Conservation (phyloP, 169 alveolate genomes). For the Eimeria falciformis region DNA sequence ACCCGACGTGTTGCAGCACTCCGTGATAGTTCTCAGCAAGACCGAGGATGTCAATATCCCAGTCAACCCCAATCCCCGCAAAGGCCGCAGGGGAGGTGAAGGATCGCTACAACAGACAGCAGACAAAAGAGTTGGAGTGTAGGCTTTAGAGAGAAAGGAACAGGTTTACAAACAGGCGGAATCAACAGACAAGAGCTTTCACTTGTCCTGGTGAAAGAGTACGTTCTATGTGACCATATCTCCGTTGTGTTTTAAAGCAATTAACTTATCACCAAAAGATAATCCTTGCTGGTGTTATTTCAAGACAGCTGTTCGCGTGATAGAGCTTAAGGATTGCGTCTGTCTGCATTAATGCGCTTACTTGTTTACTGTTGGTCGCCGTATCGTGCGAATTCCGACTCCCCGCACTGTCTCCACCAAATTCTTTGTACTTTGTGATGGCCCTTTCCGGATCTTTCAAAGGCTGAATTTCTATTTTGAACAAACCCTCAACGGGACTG, state of each 20-base stretch:
- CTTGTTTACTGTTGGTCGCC: no score
- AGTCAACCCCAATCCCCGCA: conserved; percentile 34
- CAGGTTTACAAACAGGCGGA: background rate
- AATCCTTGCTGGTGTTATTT: no score
- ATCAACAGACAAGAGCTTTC: background rate
- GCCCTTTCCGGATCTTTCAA: background rate
- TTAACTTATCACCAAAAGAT: no score
- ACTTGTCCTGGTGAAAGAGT: background rate
- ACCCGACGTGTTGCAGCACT: conserved; percentile 55
- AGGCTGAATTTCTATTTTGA: background rate
- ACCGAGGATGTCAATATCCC: conserved; percentile 44
- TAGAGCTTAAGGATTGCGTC: no score
- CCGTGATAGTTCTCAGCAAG: conserved; percentile 28
- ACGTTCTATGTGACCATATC: background rate
- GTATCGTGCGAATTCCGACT: no score
- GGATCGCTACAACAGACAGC: background rate
- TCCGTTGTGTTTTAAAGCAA: background rate
- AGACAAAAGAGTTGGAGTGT: background rate
- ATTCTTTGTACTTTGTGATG: background rate
- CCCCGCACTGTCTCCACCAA: no score
- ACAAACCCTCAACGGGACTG: background rate
- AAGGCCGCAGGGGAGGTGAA: background rate
- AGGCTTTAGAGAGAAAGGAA: background rate
- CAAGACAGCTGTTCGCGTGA: no score
- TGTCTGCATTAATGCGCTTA: no score